Base-by-base conservation (phyloP, 73 alveolate species). In the Paramecium sexaurelia region DNA sequence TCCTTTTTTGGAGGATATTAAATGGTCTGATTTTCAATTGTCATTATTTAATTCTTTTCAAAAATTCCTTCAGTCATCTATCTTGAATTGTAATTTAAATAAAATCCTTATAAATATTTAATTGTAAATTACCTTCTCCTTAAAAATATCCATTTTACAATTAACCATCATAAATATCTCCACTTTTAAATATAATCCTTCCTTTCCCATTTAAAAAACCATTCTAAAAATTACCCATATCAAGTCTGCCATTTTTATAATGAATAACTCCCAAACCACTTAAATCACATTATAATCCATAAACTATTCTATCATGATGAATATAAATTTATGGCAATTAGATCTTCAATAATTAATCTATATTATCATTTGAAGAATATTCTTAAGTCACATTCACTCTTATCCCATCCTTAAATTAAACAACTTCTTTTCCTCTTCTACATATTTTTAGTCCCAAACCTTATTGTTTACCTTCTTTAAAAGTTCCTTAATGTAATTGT, bases 361-460 rank as follows among this genome's bases (percentile, higher is more conserved):
- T 20, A 41, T 75, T 37, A 41, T 75, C 69, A 4, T 36, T 3
- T n/a, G 10, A 36, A 11, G 24, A 15, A 36, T 0, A 27, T 68
- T 68, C 45, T 68, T 75, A 68, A 75, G 37, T 36, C 7, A 26
- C 71, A 39, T 20, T 17, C 19, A 75, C 89, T 75, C 89, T 10
- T 13, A 75, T 29, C 2, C 89, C 89, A 75, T 75, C 27, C 11
- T 20, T 39, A 39, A 36, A 75, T 15, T 39, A 17, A 3, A 75
- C 89, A 36, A 36, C 36, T 36, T 75, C 89, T 41, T 75, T 75
- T 6, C 89, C 89, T 75, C 89, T 75, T 75, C 89, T 36, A 75
- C 89, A 9, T 6, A 19, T 75, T 41, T 75, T 75, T 4, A 75
- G 3, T 75, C 89, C 89, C 8, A 20, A 2, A 36, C 89, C 89